phyloP scores from a whole-genome alignment of 768 basidiomycete genomes.

The Pisolithus tinctorius region DNA sequence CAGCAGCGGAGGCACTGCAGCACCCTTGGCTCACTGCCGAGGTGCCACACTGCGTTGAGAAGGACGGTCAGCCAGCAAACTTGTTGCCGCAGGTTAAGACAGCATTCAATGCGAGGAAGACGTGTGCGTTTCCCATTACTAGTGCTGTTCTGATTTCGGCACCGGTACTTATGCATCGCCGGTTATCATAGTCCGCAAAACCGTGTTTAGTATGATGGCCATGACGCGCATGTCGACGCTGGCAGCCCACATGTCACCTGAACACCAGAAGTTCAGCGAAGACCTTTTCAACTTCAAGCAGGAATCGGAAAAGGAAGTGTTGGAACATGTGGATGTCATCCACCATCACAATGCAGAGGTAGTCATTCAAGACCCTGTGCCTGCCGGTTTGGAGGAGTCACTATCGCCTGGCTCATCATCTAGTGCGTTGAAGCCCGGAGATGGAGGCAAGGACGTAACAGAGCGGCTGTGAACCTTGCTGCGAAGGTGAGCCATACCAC shows the following conservation, averaged over 20 bases:
- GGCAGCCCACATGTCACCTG: slow-evolving; percentile 30
- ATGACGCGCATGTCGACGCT: slow-evolving; percentile 71
- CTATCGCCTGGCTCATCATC: not conserved
- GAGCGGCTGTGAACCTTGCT: slow-evolving; percentile 22
- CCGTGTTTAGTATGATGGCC: slow-evolving; percentile 80
- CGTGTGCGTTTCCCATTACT: slow-evolving; percentile 48
- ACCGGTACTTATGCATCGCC: slow-evolving; percentile 3
- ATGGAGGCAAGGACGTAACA: slow-evolving; percentile 14
- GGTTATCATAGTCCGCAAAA: slow-evolving; percentile 66
- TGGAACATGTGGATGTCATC: slow-evolving; percentile 38
- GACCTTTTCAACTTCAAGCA: slow-evolving; percentile 67
- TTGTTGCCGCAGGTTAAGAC: slow-evolving; percentile 86
- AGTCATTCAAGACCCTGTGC: not conserved
- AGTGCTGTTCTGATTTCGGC: not conserved
- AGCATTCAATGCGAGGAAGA: slow-evolving; percentile 81
- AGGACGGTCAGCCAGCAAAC: slow-evolving; percentile 57
- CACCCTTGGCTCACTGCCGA: slow-evolving; percentile 65
- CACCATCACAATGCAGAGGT: slow-evolving; percentile 39
- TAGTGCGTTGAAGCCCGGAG: not conserved
- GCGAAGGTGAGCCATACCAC: slow-evolving; percentile 21
- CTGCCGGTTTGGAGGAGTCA: not conserved
- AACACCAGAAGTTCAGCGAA: slow-evolving; percentile 45
- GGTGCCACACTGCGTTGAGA: slow-evolving; percentile 62
- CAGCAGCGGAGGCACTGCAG: slow-evolving; percentile 62
- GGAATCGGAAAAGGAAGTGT: slow-evolving; percentile 58